phyloP scores from a whole-genome alignment of 768 basidiomycete species.

The Nevesoporus exiguus region DNA sequence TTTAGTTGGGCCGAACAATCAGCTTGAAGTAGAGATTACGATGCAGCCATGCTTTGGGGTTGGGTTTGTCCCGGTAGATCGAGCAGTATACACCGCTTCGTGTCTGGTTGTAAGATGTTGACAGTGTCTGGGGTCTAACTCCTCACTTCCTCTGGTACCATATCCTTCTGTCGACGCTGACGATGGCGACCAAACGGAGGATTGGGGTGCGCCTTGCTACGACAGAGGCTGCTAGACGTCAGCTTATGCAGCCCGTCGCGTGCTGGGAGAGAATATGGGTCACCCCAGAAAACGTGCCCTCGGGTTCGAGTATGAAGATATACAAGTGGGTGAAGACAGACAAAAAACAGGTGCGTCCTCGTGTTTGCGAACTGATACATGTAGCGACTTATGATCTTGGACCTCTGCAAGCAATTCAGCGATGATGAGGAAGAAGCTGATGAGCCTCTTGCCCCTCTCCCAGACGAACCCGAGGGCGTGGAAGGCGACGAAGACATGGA shows the following conservation, averaged over 20 bases:
- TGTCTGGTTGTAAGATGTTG: not conserved
- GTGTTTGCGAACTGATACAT: not conserved
- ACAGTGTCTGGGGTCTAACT: conserved; percentile 21
- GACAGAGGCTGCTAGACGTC: conserved; percentile 76
- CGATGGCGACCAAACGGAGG: conserved; percentile 70
- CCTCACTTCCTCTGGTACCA: not conserved
- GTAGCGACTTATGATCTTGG: conserved; percentile 1
- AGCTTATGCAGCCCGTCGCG: conserved; percentile 86
- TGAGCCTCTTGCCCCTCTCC: conserved; percentile 77
- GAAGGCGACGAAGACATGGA: conserved; percentile 78
- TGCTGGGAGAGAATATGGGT: conserved; percentile 84
- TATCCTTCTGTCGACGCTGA: not conserved
- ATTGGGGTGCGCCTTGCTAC: conserved; percentile 75
- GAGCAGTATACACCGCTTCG: not conserved
- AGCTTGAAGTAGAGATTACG: conserved; percentile 8
- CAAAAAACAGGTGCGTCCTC: conserved; percentile 58
- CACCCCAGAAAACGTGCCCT: conserved; percentile 49
- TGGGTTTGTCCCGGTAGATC: not conserved
- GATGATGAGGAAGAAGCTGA: conserved; percentile 80
- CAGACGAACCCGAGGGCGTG: conserved; percentile 70
- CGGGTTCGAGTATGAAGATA: conserved; percentile 60
- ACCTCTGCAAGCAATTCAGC: conserved; percentile 67
- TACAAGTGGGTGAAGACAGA: conserved; percentile 81
- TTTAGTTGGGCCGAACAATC: conserved; percentile 58
- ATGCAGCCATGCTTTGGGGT: not conserved